These are phyloP conservation scores for Phytophthora crassamura DNA, from an alignment of 352 stramenopile genomes.

Conservation along the genomic window DNA sequence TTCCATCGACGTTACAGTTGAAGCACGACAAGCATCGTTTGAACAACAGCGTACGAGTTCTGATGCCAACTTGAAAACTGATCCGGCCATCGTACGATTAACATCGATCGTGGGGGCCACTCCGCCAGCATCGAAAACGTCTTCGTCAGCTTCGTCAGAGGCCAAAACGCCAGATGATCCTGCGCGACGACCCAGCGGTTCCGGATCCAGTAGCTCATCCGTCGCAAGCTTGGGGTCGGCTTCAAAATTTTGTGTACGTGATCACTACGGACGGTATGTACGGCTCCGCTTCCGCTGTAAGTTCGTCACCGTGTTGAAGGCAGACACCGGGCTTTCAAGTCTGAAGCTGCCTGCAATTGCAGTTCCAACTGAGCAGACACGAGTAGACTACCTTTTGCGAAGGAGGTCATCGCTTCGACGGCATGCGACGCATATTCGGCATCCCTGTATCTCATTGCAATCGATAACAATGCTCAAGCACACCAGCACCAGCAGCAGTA, in stretches of 20 bases:
- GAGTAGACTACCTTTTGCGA: background rate
- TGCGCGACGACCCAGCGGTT: background rate
- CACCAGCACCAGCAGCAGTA: background rate
- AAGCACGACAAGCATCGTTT: background rate
- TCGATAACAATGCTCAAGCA: slow-evolving; percentile 12
- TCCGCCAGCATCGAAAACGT: background rate
- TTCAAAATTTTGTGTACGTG: slow-evolving; percentile 18
- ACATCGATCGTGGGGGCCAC: background rate
- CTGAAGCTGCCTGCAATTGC: slow-evolving; percentile 1
- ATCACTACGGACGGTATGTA: slow-evolving; percentile 26
- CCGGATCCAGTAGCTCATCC: background rate
- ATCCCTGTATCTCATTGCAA: slow-evolving; percentile 13
- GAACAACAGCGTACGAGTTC: background rate
- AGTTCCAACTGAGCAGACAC: background rate
- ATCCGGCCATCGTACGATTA: background rate
- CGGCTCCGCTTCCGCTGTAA: slow-evolving; percentile 26
- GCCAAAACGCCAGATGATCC: background rate
- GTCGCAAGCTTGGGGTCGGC: background rate
- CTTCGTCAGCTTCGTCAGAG: no score
- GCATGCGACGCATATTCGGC: slow-evolving; percentile 11
- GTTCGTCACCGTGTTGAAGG: slow-evolving; percentile 5
- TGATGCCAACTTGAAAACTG: background rate
- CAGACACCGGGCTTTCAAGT: background rate
- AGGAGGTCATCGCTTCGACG: background rate
- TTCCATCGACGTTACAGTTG: background rate